phyloP scores from a whole-genome alignment of 805 yeast genomes.

The Tetrapisispora namnaoensis region DNA sequence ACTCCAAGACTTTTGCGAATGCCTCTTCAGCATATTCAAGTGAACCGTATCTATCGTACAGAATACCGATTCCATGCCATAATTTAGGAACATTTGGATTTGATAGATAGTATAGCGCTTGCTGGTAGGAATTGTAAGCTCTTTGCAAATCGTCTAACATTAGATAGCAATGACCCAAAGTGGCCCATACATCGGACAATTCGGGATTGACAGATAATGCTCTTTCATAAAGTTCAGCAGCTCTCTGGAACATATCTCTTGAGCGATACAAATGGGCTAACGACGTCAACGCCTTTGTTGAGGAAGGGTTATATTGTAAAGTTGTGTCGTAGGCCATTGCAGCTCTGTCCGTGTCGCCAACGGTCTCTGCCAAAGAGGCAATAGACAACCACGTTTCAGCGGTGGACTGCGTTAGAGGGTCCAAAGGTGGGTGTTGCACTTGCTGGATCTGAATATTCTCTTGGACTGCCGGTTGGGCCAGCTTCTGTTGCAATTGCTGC shows the following conservation, averaged over 20 bases:
- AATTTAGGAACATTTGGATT: conserved; percentile 93
- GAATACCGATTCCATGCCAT: conserved; percentile 98
- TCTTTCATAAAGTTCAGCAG: conserved; percentile 87
- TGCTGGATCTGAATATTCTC: conserved; percentile 12
- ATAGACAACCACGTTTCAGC: conserved; percentile 83
- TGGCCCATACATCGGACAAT: conserved; percentile 95
- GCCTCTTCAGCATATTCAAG: conserved; percentile 98
- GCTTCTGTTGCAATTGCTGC: conserved; percentile 26
- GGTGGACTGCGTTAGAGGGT: conserved; percentile 41
- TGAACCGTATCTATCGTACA: conserved; percentile 93
- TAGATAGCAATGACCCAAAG: conserved; percentile 89
- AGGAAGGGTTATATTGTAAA: conserved; percentile 74
- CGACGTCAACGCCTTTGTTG: conserved; percentile 74
- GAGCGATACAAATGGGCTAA: conserved; percentile 83
- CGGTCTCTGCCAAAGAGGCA: conserved; percentile 79
- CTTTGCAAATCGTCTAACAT: conserved; percentile 94
- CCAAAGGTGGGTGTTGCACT: conserved; percentile 18
- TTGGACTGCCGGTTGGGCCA: conserved; percentile 18
- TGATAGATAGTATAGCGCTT: conserved; percentile 81
- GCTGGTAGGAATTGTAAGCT: conserved; percentile 94
- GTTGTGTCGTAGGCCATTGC: conserved; percentile 83
- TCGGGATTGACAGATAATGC: conserved; percentile 75
- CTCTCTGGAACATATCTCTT: conserved; percentile 83
- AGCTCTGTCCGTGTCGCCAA: conserved; percentile 85
- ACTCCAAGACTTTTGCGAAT: conserved; percentile 86